These are phyloP conservation scores for Ettlia oleoabundans DNA, from an alignment of 139 green algal species.

Conservation along the genomic window DNA sequence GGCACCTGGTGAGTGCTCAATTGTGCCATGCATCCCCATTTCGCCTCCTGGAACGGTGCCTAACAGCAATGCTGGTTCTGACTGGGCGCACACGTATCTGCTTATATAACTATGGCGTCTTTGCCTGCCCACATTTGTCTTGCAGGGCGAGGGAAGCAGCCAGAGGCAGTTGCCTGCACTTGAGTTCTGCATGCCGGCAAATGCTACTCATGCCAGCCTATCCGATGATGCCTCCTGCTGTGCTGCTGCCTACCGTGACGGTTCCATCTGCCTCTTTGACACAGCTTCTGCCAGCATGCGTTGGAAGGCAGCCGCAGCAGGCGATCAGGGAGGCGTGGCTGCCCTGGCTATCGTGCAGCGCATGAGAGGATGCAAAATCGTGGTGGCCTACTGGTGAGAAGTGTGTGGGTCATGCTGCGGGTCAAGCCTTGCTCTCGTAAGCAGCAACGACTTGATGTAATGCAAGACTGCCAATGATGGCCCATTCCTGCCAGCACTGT, in stretches of 20 bases:
- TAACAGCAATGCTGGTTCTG: no score
- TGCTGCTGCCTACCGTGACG: not conserved
- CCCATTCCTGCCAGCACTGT: not conserved
- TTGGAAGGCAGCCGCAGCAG: not conserved
- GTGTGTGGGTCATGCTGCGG: no score
- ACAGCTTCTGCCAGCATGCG: not conserved
- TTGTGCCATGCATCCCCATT: no score
- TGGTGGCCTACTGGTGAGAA: constrained; percentile 21
- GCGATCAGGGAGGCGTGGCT: not conserved
- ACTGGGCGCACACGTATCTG: no score
- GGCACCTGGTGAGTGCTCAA: constrained; percentile 22
- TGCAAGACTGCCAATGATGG: no score
- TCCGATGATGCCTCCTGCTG: not conserved
- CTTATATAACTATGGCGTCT: no score
- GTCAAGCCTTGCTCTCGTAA: no score
- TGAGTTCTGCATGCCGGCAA: constrained; percentile 1
- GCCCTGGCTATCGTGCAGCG: constrained; percentile 4
- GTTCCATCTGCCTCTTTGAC: constrained; percentile 19
- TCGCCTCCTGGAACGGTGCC: no score
- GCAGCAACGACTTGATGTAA: no score
- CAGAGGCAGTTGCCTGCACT: not conserved
- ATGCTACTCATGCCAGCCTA: constrained; percentile 16
- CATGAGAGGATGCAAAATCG: not conserved
- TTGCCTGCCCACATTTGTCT: constrained; percentile 4
- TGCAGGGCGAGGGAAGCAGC: not conserved